A percentile compares a stretch with the other conserved stretches of the same genome.
Evolutionary conservation across 2,329 filamentous ascomycete species (phyloP).

Genomic region (Chlorencoelia australis): DNA sequence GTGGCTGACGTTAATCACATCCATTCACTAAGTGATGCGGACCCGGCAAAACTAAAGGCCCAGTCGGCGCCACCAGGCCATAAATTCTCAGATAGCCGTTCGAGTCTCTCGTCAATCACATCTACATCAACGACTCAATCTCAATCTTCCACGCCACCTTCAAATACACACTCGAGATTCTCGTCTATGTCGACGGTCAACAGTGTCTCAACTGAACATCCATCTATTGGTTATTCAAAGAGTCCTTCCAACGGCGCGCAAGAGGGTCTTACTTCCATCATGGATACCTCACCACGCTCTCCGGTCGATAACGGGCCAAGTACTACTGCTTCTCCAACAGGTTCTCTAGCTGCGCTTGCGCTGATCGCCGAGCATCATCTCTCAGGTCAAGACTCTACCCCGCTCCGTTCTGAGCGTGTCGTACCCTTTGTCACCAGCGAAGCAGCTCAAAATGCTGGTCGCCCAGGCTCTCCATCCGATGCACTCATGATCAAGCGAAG

Average conservation of each 20-base stretch:
- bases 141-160: slow-evolving; percentile 25
- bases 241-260: no score
- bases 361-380: slow-evolving; percentile 18
- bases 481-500: slow-evolving; percentile 25
- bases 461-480: slow-evolving; percentile 25
- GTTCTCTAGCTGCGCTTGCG: slow-evolving; percentile 18
- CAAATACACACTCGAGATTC: slow-evolving; percentile 24
- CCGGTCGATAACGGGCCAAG: background rate
- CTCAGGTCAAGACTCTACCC: slow-evolving; percentile 6
- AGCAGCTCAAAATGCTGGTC: slow-evolving; percentile 1
- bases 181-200: slow-evolving; percentile 26
- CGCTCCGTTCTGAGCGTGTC: background rate
- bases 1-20: background rate
- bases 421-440: slow-evolving; percentile 2
- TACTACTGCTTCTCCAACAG: slow-evolving; percentile 16
- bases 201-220: no score
- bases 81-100: slow-evolving; percentile 26
- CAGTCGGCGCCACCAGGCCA: slow-evolving; percentile 20
- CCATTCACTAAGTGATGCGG: slow-evolving; percentile 18
- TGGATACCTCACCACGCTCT: slow-evolving; percentile 4
- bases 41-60: slow-evolving; percentile 1
- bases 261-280: no score
- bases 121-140: slow-evolving; percentile 25
- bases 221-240: background rate
- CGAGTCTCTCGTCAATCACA: slow-evolving; percentile 26